phyloP scores from a whole-genome alignment of 345 rosid genomes.

The Eucalyptus tenuipes region DNA sequence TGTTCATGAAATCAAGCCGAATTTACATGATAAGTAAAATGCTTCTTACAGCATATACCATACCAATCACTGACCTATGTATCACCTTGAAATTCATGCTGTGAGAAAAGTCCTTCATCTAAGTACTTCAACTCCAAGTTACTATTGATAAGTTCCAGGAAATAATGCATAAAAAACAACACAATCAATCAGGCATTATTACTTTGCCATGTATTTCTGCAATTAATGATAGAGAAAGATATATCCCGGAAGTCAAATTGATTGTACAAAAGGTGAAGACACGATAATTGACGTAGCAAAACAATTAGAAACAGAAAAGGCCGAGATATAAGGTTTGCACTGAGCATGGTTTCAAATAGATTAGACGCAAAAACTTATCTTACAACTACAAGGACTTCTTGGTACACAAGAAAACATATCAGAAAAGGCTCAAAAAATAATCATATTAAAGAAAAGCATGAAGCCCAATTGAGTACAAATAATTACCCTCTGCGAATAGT shows the following conservation, averaged over 20 bases:
- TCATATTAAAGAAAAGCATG: background rate
- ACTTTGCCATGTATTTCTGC: background rate
- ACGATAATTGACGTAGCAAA: fast-evolving
- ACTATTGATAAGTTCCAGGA: background rate
- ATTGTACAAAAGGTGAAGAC: background rate
- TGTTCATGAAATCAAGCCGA: background rate
- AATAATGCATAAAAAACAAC: background rate
- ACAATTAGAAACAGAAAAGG: background rate
- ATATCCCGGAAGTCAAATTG: background rate
- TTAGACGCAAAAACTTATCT: background rate
- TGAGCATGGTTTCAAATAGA: background rate
- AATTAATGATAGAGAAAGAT: background rate
- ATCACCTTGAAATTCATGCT: background rate
- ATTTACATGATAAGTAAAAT: background rate
- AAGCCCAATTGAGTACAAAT: background rate
- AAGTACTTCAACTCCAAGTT: background rate
- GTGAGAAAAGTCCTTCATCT: background rate
- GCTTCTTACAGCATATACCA: background rate
- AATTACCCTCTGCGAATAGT: background rate
- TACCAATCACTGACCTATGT: background rate
- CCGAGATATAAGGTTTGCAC: background rate
- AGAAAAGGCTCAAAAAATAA: background rate
- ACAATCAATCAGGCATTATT: background rate
- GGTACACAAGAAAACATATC: background rate
- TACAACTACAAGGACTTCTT: background rate